Evolutionary conservation across 2,329 filamentous ascomycete genomes (phyloP).

Genomic region (Zalaria obscura): DNA sequence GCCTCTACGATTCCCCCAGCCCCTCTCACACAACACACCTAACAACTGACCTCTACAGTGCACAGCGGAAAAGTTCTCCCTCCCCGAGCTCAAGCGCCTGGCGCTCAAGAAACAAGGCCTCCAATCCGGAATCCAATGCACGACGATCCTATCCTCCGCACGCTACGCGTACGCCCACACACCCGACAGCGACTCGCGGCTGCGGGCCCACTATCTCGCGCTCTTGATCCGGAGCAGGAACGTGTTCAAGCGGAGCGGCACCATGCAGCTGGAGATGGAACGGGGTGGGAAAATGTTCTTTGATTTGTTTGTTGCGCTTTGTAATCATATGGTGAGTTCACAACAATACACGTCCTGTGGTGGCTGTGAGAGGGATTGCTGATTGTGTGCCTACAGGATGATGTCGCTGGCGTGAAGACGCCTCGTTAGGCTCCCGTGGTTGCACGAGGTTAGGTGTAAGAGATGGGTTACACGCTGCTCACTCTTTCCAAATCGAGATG

Average conservation of each 20-base stretch:
- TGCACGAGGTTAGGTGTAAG: too few species aligned
- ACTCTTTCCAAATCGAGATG: too few species aligned
- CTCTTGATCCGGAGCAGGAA: conserved; percentile 77
- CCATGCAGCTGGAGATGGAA: conserved; percentile 93
- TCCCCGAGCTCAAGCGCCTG: conserved; percentile 73
- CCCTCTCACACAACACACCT: background rate
- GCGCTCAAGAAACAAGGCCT: conserved; percentile 81
- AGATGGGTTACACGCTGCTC: too few species aligned
- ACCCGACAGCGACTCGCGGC: conserved; percentile 77
- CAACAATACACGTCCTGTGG: background rate
- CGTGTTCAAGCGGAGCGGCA: conserved; percentile 86
- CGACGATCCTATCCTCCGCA: conserved; percentile 75
- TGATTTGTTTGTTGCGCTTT: conserved; percentile 83
- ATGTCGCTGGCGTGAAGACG: background rate
- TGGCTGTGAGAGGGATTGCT: background rate
- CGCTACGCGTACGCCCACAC: conserved; percentile 82
- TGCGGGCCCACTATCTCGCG: conserved; percentile 80
- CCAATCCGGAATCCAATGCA: conserved; percentile 69
- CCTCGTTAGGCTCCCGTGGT: conserved; percentile 1
- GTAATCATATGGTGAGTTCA: conserved; percentile 58
- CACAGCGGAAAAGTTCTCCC: conserved; percentile 67
- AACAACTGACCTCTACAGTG: conserved; percentile 32
- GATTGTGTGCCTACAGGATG: background rate
- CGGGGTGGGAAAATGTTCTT: conserved; percentile 80
- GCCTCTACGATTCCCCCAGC: conserved; percentile 1